A percentile compares a stretch with the other conserved stretches of the same genome.
phyloP scores from a whole-genome alignment of 192 early-diverging fungal species.

The Coemansia sp. region DNA sequence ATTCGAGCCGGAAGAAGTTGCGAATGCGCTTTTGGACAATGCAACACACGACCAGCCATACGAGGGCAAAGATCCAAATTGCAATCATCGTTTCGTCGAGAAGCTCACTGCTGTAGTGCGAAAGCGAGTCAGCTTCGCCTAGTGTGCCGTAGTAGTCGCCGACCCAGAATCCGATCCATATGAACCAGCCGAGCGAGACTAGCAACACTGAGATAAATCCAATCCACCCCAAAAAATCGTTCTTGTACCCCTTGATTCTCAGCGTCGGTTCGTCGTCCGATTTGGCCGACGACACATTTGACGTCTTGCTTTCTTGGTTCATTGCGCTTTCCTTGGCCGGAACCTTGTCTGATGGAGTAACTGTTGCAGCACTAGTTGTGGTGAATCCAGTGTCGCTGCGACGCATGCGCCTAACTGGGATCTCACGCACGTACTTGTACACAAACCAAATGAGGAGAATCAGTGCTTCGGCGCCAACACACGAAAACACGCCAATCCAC shows the following conservation, averaged over 20 bases:
- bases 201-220: constrained; percentile 54
- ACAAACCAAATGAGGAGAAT: constrained; percentile 47
- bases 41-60: constrained; percentile 68
- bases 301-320: constrained; percentile 9
- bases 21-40: constrained; percentile 50
- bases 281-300: constrained; percentile 3
- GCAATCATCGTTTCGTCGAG: constrained; percentile 67
- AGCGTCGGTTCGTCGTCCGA: constrained; percentile 3
- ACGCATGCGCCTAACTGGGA: constrained; percentile 18
- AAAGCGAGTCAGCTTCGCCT: constrained; percentile 58
- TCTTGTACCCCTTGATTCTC: constrained; percentile 58
- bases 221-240: constrained; percentile 57
- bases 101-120: constrained; percentile 59
- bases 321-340: constrained; percentile 7
- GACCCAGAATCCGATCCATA: constrained; percentile 66
- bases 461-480: constrained; percentile 34
- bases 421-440: constrained; percentile 46
- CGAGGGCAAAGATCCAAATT: constrained; percentile 70
- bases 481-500: constrained; percentile 50
- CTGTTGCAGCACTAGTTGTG: constrained; percentile 9
- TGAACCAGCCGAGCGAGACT: constrained; percentile 65
- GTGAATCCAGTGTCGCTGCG: constrained; percentile 29
- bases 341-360: constrained; percentile 21
- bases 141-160: constrained; percentile 73
- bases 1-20: constrained; percentile 72